Percentiles rank a stretch among this genome's conserved stretches.
These are phyloP conservation scores for Teratosphaeriaceae sp. DNA, from an alignment of 2,329 filamentous ascomycete species.

Conservation along the genomic window DNA sequence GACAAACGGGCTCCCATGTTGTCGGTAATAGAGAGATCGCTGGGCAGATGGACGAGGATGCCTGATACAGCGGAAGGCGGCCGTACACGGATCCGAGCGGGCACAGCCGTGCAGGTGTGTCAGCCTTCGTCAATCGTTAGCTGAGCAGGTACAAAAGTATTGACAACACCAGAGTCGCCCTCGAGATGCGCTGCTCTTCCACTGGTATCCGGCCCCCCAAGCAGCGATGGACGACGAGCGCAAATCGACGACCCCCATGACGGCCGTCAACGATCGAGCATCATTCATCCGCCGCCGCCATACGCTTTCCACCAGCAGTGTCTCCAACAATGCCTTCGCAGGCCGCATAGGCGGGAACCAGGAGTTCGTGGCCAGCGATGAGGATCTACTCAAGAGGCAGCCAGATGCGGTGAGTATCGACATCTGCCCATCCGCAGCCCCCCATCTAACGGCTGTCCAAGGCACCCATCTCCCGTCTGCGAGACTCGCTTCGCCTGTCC, in stretches of 20 bases:
- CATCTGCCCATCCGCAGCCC: neutral
- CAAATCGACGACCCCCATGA: neutral
- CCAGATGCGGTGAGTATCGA: constrained; percentile 23
- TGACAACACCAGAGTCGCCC: neutral
- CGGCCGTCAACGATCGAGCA: neutral
- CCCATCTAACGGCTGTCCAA: constrained; percentile 1
- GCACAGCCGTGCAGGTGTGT: no score
- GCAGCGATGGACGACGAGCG: neutral
- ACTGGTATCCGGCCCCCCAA: no score
- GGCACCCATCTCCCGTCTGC: constrained; percentile 13
- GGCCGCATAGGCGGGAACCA: constrained; percentile 31
- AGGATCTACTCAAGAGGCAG: constrained; percentile 15
- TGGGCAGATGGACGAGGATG: neutral
- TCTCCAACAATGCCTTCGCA: constrained; percentile 15
- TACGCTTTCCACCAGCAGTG: neutral
- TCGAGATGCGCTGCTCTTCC: neutral
- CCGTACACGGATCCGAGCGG: no score
- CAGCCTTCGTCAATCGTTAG: no score
- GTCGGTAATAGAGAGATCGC: constrained; percentile 5
- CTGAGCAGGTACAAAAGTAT: no score
- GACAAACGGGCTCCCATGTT: constrained; percentile 43
- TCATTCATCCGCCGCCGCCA: neutral
- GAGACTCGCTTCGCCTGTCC: constrained; percentile 11
- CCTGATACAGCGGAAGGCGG: neutral
- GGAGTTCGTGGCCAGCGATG: constrained; percentile 23